Percentiles rank a stretch among this genome's conserved stretches.
These are phyloP conservation scores for Eucalyptus regnans DNA, from an alignment of 345 rosid genomes.

Conservation along the genomic window DNA sequence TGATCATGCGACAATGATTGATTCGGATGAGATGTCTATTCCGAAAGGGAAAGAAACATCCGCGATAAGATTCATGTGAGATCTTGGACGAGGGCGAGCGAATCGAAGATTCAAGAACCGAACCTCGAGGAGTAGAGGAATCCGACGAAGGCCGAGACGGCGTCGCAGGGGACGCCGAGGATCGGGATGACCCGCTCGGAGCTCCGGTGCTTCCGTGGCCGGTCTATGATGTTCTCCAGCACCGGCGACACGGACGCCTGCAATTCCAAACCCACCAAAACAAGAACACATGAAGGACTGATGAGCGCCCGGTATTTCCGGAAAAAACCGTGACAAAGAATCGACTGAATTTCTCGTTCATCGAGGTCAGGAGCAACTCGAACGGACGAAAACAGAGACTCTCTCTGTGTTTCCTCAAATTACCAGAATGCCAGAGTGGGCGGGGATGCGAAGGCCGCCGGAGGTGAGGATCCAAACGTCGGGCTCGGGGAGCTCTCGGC, in stretches of 20 bases:
- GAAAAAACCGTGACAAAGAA: neutral
- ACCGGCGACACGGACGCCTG: slow-evolving; percentile 31
- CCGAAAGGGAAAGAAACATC: neutral
- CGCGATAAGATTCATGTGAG: neutral
- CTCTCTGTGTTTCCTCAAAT: neutral
- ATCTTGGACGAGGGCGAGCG: neutral
- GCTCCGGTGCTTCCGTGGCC: slow-evolving; percentile 26
- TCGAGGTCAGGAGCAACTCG: neutral
- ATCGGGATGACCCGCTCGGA: slow-evolving; percentile 18
- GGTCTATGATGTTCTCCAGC: slow-evolving; percentile 21
- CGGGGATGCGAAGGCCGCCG: slow-evolving; percentile 26
- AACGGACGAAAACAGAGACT: neutral
- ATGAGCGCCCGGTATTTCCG: neutral
- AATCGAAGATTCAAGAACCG: neutral
- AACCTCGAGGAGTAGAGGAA: slow-evolving; percentile 30
- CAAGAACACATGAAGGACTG: neutral
- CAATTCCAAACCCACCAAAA: neutral
- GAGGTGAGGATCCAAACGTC: slow-evolving; percentile 32
- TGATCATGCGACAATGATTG: neutral
- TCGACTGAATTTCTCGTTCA: neutral
- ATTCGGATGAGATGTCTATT: neutral
- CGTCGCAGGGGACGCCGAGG: slow-evolving; percentile 33
- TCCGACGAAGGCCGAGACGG: slow-evolving; percentile 24
- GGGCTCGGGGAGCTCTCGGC: slow-evolving; percentile 5
- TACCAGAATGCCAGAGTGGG: slow-evolving; percentile 29